phyloP scores from a whole-genome alignment of 208 protist species.

The Crithidia brevicula region DNA sequence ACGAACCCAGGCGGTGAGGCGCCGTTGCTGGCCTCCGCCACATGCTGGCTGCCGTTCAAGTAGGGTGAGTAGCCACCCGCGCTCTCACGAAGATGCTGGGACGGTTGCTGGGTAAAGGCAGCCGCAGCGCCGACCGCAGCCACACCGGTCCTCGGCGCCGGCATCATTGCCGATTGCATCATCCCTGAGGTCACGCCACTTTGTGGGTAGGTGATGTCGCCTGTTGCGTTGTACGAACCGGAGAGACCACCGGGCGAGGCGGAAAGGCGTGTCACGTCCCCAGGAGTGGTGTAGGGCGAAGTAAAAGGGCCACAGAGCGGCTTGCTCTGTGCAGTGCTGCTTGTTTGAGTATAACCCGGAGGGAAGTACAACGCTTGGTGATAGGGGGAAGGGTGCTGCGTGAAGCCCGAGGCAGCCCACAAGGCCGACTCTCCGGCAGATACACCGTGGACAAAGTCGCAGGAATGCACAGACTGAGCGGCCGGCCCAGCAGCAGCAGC shows the following conservation, averaged over 20 bases:
- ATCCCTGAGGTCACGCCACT: conserved; percentile 6
- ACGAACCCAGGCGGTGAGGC: background rate
- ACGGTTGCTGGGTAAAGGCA: background rate
- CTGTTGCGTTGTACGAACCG: conserved; percentile 12
- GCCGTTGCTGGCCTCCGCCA: background rate
- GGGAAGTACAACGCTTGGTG: background rate
- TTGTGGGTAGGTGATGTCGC: background rate
- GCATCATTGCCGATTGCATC: background rate
- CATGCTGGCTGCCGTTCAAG: background rate
- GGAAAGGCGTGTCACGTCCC: conserved; percentile 19
- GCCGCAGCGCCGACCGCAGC: background rate
- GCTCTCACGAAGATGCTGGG: background rate
- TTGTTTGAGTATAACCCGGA: background rate
- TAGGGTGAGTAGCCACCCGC: background rate
- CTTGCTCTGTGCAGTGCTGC: background rate
- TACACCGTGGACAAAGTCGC: no score
- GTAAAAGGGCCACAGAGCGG: background rate
- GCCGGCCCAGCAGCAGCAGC: background rate
- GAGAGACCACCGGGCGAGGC: conserved; percentile 28
- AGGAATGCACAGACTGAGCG: no score
- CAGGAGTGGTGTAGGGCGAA: conserved; percentile 8
- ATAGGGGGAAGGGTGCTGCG: background rate
- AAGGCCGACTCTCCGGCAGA: no score
- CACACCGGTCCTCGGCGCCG: background rate
- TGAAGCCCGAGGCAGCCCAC: no score